Conservation (phyloP, 495 filamentous ascomycete genomes). For the Talaromyces adpressus region DNA sequence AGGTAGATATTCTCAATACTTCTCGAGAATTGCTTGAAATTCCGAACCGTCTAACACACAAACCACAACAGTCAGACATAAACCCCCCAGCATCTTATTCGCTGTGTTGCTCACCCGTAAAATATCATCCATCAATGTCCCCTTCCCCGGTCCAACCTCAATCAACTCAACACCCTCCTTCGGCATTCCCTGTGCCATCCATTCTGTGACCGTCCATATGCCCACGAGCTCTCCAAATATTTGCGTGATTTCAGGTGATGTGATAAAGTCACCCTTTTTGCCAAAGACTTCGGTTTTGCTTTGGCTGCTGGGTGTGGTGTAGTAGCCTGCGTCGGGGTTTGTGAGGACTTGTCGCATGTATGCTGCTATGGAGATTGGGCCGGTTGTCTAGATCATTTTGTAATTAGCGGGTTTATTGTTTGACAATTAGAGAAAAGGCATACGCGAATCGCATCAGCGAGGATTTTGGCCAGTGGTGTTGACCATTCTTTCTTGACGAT, state of each 20-base stretch:
- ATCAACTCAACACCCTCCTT: conserved; percentile 73
- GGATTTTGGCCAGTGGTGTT: conserved; percentile 78
- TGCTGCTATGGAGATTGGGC: conserved; percentile 81
- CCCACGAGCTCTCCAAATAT: conserved; percentile 92
- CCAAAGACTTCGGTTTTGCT: conserved; percentile 76
- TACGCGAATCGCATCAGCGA: conserved; percentile 80
- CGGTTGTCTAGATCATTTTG: conserved; percentile 52
- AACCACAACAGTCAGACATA: neutral
- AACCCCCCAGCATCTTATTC: neutral
- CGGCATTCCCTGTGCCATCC: conserved; percentile 79
- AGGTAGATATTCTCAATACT: conserved; percentile 82
- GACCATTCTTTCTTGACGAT: conserved; percentile 60
- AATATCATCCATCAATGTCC: conserved; percentile 96
- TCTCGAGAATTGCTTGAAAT: conserved; percentile 69
- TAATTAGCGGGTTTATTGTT: neutral
- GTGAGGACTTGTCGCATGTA: conserved; percentile 99
- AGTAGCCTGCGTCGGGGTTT: conserved; percentile 86
- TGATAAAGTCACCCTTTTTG: conserved; percentile 86
- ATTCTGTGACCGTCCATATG: conserved; percentile 91
- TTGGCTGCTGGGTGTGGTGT: conserved; percentile 60
- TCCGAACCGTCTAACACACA: conserved; percentile 63
- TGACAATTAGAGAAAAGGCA: neutral
- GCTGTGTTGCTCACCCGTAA: conserved; percentile 58
- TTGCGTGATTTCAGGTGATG: conserved; percentile 94
- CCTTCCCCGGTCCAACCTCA: conserved; percentile 89